Evolutionary conservation across 805 yeast species (phyloP).

Genomic region (Nakazawaea wickerhamii): DNA sequence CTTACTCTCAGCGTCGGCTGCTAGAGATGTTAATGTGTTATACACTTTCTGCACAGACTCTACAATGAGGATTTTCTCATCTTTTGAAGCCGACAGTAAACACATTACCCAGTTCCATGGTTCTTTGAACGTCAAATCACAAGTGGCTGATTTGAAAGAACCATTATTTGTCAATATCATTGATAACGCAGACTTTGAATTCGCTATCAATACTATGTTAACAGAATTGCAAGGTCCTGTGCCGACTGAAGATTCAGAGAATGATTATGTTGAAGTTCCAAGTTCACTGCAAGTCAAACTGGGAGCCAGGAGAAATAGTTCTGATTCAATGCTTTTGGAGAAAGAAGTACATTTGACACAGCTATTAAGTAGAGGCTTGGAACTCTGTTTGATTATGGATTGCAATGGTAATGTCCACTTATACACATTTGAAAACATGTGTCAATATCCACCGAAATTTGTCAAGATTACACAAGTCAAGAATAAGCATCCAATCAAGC

Average conservation of each 20-base stretch:
- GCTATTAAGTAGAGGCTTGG: constrained; percentile 24
- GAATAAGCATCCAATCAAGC: constrained; percentile 14
- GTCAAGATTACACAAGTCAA: constrained; percentile 36
- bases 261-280: neutral
- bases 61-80: constrained; percentile 62
- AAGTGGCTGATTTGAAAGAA: neutral
- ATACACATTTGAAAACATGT: constrained; percentile 45
- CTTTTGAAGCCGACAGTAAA: constrained; percentile 55
- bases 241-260: neutral
- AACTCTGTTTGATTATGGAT: constrained; percentile 40
- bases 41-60: constrained; percentile 62
- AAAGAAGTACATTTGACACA: constrained; percentile 20
- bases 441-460: constrained; percentile 50
- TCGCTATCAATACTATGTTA: constrained; percentile 21
- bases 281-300: constrained; percentile 17
- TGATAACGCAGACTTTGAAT: constrained; percentile 32
- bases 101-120: constrained; percentile 57
- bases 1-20: constrained; percentile 31
- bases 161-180: constrained; percentile 26
- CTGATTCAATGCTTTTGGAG: constrained; percentile 10
- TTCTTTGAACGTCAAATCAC: constrained; percentile 24
- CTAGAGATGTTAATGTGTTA: constrained; percentile 42
- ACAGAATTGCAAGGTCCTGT: constrained; percentile 16
- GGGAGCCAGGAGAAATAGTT: constrained; percentile 18
- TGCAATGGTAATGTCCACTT: constrained; percentile 35